Evolutionary conservation across 306 rosid species (phyloP), one percentile per base, ranked within the genome.

Genomic region (Fragaria nilgerrensis): DNA sequence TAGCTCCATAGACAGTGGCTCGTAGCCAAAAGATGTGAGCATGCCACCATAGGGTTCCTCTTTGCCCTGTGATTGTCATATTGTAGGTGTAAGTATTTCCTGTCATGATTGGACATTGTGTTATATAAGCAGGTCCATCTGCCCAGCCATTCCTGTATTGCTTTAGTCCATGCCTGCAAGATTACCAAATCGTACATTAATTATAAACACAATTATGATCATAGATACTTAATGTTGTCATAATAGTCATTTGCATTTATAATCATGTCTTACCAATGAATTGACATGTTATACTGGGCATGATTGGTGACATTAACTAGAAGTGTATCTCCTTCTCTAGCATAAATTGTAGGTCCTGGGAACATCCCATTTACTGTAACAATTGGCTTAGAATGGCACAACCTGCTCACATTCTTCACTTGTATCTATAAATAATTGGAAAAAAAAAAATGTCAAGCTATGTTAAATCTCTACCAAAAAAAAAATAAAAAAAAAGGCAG

Each of bases 21-120:
- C 85, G 74, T 2, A 82, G 82, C 85, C 85, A 82, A 67, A 82
- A 37, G 52, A 82, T 82, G 17, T 82, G 85, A n/a, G 85, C 85
- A 56, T 82, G 85, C 82, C 85, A 82, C 85, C 85, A 82, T 5
- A 82, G 63, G 7, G 85, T 77, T 39, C 85, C 85, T 39, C 82
- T 64, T 59, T 82, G 85, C 59, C 73, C 85, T 64, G 85, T 72
- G 15, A 77, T 73, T 17, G 64, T 78, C 68, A 82, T 39, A 61
- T 77, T 75, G 34, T 82, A 78, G 14, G 73, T 74, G 50, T 82
- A 82, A 75, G 77, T 82, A 5, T 77, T 62, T 17, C 85, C 85
- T 44, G 79, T 78, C 73, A 68, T 56, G 45, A 82, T 78, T 2
- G 79, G 85, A 73, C 85, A 82, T 49, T 82, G 85, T 25, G 85